Conservation (phyloP, 1,139 yeast species). For the Saccharomycopsis crataegensis region DNA sequence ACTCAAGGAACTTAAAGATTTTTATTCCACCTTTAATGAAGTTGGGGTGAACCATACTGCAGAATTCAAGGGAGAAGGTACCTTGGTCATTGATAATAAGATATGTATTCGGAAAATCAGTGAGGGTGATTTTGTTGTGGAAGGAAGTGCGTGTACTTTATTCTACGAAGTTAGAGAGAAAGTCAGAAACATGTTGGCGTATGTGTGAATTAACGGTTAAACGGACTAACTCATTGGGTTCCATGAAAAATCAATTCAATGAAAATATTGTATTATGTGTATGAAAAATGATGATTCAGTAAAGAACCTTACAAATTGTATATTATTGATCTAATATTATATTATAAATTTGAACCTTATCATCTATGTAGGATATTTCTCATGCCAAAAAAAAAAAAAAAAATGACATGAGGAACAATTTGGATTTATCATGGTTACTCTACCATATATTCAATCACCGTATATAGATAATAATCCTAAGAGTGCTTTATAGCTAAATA, state of each 20-base stretch:
- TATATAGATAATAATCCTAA: no score
- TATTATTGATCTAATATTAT: background rate
- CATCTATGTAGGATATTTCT: background rate
- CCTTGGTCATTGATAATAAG: constrained; percentile 73
- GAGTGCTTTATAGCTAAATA: no score
- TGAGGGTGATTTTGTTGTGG: constrained; percentile 78
- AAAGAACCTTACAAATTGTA: background rate
- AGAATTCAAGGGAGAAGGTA: constrained; percentile 91
- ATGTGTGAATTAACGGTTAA: constrained; percentile 47
- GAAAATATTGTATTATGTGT: background rate
- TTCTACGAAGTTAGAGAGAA: constrained; percentile 75
- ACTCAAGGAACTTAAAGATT: constrained; percentile 70
- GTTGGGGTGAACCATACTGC: constrained; percentile 49
- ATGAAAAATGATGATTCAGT: background rate
- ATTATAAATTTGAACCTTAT: background rate
- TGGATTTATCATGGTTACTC: background rate
- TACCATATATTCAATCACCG: no score
- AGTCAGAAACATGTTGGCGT: constrained; percentile 75
- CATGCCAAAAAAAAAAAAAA: no score
- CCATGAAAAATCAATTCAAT: constrained; percentile 10
- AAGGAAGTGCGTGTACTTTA: constrained; percentile 70
- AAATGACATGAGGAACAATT: no score
- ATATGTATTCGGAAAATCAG: constrained; percentile 71
- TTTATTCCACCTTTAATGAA: constrained; percentile 20
- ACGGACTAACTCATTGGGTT: background rate